Evolutionary conservation across 2,329 filamentous ascomycete species (phyloP), one percentile per base, ranked within the genome.

Genomic region (Xylariaceae sp.): DNA sequence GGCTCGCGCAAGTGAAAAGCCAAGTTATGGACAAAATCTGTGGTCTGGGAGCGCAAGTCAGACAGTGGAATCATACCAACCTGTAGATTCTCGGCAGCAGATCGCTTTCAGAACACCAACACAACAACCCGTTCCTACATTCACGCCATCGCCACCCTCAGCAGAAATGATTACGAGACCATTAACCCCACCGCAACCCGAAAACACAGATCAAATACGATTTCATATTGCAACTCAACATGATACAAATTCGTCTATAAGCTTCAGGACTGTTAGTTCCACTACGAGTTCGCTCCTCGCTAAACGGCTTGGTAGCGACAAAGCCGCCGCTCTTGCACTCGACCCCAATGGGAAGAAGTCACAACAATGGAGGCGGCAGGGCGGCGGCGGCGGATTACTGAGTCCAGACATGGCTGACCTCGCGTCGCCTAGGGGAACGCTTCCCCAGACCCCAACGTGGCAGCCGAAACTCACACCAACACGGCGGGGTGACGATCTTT

Each of bases 391-490:
- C 14, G 59, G 48, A 4, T 53, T 62, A 5, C 52, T 70, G 14
- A 68, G 64, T 36, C 66, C 67, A 9, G 64, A 69, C 6, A 51
- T 46, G 26, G 51, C 56, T 4, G 48, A 53, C 6, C 46, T 67
- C 24, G 47, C 52, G 34, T 67, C 68, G 3, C 60, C 67, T 7
- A 62, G 51, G 41, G 57, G 58, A 24, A 65, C 58, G 6, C 66
- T 79, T 37, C 79, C 80, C 1, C 72, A 71, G 31, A 82, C 80
- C 33, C 85, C 85, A 0, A 79, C 79, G 1, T 88, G 86, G 85
- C 77, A 86, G 63, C 87, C 87, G 3, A 82, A 80, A 63, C 67
- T 91, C 65, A 91, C 88, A 41, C 88, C 88, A 2, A 87, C 85
- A 54, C 76, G 86, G 58, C 79, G 85, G 45, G 88, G 88, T 0